Percentiles rank a stretch among this genome's conserved stretches.
These are phyloP conservation scores for Stephania cephalantha DNA, from an alignment of 164 flowering plant species.

Conservation along the genomic window DNA sequence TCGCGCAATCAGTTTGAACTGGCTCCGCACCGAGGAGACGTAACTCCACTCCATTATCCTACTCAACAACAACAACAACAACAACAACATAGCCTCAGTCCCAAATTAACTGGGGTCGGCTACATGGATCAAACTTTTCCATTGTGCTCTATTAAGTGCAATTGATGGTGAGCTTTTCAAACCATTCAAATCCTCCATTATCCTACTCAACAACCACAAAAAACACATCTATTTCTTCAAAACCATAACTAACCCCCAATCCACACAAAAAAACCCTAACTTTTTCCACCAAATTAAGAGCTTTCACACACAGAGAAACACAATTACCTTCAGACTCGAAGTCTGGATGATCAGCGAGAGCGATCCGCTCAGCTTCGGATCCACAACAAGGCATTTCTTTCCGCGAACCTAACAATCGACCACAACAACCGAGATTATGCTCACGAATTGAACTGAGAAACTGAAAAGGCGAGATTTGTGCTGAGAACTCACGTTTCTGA, in stretches of 20 bases:
- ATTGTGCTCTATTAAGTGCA: no score
- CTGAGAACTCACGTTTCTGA: constrained; percentile 56
- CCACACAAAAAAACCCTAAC: neutral
- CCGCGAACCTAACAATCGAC: constrained; percentile 57
- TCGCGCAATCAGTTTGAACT: constrained; percentile 69
- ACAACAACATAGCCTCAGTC: no score
- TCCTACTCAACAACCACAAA: constrained; percentile 41
- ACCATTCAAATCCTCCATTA: no score
- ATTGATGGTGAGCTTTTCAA: no score
- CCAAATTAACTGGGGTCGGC: no score
- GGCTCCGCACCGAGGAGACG: constrained; percentile 66
- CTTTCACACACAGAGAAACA: neutral
- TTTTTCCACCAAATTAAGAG: neutral
- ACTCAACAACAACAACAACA: no score
- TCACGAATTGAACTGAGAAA: neutral
- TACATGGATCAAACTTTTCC: no score
- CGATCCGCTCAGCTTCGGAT: constrained; percentile 88
- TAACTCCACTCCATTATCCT: constrained; percentile 83
- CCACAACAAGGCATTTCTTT: constrained; percentile 77
- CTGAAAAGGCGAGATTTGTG: neutral
- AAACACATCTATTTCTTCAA: neutral
- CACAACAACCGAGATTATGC: neutral
- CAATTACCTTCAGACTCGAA: constrained; percentile 59
- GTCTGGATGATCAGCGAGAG: constrained; percentile 70
- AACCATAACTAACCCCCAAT: neutral